phyloP scores from a whole-genome alignment of 148 eudicot genomes.

The Cornus florida region DNA sequence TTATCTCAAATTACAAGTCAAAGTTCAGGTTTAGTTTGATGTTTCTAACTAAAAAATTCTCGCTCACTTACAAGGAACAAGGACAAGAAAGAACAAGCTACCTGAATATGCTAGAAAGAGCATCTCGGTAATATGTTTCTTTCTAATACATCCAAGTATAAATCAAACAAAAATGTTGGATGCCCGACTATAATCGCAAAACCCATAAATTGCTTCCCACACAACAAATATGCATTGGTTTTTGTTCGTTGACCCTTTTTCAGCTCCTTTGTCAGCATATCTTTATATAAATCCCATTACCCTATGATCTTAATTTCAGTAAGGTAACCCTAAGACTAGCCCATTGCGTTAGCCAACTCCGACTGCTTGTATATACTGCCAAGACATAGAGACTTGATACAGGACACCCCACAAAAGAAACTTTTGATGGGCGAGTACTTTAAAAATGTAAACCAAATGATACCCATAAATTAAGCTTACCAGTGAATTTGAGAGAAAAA shows the following conservation, averaged over 20 bases:
- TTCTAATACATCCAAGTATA: neutral
- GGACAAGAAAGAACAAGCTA: neutral
- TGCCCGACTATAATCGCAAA: neutral
- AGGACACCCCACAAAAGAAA: neutral
- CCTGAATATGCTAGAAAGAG: neutral
- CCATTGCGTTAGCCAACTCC: no score
- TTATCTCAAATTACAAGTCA: no score
- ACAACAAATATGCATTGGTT: neutral
- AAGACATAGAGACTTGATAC: neutral
- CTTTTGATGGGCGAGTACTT: neutral
- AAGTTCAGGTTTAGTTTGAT: neutral
- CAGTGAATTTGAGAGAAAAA: conserved; percentile 50
- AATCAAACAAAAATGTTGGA: neutral
- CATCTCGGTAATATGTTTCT: neutral
- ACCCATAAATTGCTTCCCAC: neutral
- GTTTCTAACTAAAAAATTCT: neutral
- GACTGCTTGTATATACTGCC: no score
- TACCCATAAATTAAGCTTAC: conserved; percentile 24
- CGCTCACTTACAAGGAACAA: neutral
- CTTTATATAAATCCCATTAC: no score
- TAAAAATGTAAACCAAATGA: neutral
- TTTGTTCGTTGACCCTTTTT: neutral
- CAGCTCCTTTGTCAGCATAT: neutral
- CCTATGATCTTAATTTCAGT: neutral
- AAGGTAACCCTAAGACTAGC: no score